Conservation (phyloP, 2,329 filamentous ascomycete genomes). For the Sarocladium brachiariae region DNA sequence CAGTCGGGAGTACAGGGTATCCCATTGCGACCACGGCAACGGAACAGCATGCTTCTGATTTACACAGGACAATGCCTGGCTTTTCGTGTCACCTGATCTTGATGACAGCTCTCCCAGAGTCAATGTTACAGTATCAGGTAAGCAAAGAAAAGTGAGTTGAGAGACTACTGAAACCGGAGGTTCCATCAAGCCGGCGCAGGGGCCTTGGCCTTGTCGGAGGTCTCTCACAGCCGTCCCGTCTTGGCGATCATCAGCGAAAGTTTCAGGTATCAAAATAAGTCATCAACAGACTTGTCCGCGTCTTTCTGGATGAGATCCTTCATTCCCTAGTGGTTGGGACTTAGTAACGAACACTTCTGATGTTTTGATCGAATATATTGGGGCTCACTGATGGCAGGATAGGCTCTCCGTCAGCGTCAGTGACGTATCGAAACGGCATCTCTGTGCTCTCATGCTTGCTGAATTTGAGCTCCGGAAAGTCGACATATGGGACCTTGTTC, state of each 20-base stretch:
- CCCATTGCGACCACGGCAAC: too few species aligned
- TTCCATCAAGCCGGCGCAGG: not conserved
- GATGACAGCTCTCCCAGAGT: not conserved
- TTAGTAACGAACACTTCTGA: not conserved
- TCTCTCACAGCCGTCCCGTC: constrained; percentile 5
- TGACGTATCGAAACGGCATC: constrained; percentile 98
- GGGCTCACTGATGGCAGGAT: constrained; percentile 79
- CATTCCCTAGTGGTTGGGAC: constrained; percentile 74
- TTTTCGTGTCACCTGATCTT: too few species aligned
- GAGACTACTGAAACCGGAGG: constrained; percentile 3
- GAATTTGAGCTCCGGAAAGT: constrained; percentile 84
- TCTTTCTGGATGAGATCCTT: constrained; percentile 87
- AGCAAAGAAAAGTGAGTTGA: not conserved
- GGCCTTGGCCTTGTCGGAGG: not conserved
- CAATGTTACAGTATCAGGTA: not conserved
- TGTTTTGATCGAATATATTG: not conserved
- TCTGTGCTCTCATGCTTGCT: constrained; percentile 89
- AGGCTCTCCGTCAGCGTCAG: constrained; percentile 63
- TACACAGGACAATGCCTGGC: too few species aligned
- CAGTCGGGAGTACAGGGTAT: too few species aligned
- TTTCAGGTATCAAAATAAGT: constrained; percentile 55
- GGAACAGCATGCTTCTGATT: too few species aligned
- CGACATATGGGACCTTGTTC: constrained; percentile 72
- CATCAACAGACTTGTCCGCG: constrained; percentile 84
- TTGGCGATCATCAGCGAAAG: not conserved